These are phyloP conservation scores for Penicillium cataractarum DNA, from an alignment of 495 filamentous ascomycete genomes.

Conservation along the genomic window DNA sequence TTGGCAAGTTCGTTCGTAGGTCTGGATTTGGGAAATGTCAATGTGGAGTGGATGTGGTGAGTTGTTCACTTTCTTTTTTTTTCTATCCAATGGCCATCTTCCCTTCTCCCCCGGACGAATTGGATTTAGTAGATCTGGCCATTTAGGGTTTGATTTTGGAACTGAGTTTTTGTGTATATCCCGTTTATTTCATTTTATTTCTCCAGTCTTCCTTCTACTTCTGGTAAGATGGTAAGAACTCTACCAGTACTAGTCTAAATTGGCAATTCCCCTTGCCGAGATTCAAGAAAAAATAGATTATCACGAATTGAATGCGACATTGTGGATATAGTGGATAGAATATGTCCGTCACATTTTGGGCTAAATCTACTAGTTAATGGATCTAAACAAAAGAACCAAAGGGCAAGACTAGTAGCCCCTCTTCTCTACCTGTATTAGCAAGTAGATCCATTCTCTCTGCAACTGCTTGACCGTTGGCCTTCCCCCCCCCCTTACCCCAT, in stretches of 20 bases:
- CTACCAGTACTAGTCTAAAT: conserved; percentile 22
- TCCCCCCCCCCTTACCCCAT: conserved; percentile 24
- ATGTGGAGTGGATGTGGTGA: conserved; percentile 36
- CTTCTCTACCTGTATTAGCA: background rate
- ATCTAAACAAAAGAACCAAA: background rate
- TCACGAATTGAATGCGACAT: background rate
- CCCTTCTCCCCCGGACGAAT: conserved; percentile 6
- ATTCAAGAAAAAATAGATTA: background rate
- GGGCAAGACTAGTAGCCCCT: conserved; percentile 2
- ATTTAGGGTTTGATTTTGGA: background rate
- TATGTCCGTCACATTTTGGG: conserved; percentile 6
- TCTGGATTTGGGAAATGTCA: conserved; percentile 7
- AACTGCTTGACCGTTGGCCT: background rate
- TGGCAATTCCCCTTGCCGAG: background rate
- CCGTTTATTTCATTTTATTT: too few species aligned
- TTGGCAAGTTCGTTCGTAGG: background rate
- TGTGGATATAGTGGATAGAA: background rate
- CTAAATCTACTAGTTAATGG: conserved; percentile 9
- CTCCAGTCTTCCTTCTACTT: too few species aligned
- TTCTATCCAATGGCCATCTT: conserved; percentile 23
- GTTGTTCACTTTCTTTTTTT: conserved; percentile 34
- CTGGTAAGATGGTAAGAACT: background rate
- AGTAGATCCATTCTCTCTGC: background rate
- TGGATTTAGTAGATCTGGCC: background rate
- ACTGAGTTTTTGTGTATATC: background rate